Conservation (phyloP, 1,284 basidiomycete species). For the Ustilago nuda region DNA sequence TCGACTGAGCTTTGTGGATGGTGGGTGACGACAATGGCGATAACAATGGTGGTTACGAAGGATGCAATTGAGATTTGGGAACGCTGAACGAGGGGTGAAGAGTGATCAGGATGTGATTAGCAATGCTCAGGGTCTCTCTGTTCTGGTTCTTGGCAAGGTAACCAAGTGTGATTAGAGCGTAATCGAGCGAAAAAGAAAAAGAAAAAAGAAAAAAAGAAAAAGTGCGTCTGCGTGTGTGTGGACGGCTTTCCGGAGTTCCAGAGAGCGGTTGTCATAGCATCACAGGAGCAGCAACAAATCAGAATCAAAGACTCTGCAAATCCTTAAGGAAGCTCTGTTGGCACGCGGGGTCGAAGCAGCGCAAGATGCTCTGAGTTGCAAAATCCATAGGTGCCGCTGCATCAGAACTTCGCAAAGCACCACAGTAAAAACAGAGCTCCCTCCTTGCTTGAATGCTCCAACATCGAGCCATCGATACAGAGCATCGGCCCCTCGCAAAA, state of each 20-base stretch:
- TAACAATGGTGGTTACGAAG: background rate
- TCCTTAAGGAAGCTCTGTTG: background rate
- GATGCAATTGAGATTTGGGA: background rate
- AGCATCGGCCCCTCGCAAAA: background rate
- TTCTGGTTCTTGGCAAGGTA: background rate
- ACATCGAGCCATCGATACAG: background rate
- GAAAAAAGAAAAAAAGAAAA: background rate
- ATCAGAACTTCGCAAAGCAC: background rate
- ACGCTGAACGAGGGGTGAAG: background rate
- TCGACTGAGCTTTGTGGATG: background rate
- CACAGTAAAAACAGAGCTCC: background rate
- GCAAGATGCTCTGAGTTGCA: slow-evolving; percentile 1
- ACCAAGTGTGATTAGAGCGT: slow-evolving; percentile 4
- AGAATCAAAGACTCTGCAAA: background rate
- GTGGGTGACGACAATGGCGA: background rate
- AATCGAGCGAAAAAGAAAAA: background rate
- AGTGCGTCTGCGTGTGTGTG: background rate
- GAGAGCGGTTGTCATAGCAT: background rate
- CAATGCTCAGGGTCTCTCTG: slow-evolving; percentile 1
- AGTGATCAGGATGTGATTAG: background rate
- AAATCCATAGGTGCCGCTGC: background rate
- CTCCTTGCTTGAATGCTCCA: background rate
- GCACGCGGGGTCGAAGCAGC: background rate
- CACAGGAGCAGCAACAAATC: slow-evolving; percentile 1
- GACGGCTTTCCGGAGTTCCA: background rate